phyloP scores from a whole-genome alignment of 2,329 filamentous ascomycete species.

The Hypoxylon rubiginosum region DNA sequence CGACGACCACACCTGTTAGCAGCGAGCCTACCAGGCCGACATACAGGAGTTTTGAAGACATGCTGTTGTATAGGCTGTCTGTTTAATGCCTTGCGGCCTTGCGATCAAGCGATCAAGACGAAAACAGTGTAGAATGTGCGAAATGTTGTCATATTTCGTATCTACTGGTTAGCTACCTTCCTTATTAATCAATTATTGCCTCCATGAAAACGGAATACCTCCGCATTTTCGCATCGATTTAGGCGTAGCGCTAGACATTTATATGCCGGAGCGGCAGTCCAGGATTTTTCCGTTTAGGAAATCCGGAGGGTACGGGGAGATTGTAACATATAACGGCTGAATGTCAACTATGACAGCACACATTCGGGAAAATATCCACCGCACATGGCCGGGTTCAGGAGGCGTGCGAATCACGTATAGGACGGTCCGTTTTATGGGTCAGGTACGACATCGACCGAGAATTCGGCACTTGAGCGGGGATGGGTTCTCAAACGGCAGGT shows the following conservation, averaged over 20 bases:
- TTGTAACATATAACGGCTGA: constrained; percentile 34
- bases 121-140: constrained; percentile 10
- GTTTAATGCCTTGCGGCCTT: neutral
- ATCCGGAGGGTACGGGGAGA: constrained; percentile 24
- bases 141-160: constrained; percentile 8
- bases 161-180: constrained; percentile 11
- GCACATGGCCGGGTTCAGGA: neutral
- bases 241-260: constrained; percentile 18
- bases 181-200: constrained; percentile 13
- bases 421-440: neutral
- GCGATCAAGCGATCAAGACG: neutral
- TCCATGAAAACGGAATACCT: constrained; percentile 8
- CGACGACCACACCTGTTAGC: constrained; percentile 13
- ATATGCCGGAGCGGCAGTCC: constrained; percentile 19
- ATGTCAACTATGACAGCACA: constrained; percentile 14
- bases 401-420: neutral
- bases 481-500: neutral
- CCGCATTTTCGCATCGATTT: constrained; percentile 29
- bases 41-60: constrained; percentile 29
- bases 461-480: neutral
- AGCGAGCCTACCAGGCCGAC: constrained; percentile 21
- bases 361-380: constrained; percentile 11
- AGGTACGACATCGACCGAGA: neutral
- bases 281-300: constrained; percentile 24
- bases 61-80: neutral